A percentile compares a stretch with the other conserved stretches of the same genome.
Evolutionary conservation across 148 eudicot genomes (phyloP).

Genomic region (Drosera capensis): DNA sequence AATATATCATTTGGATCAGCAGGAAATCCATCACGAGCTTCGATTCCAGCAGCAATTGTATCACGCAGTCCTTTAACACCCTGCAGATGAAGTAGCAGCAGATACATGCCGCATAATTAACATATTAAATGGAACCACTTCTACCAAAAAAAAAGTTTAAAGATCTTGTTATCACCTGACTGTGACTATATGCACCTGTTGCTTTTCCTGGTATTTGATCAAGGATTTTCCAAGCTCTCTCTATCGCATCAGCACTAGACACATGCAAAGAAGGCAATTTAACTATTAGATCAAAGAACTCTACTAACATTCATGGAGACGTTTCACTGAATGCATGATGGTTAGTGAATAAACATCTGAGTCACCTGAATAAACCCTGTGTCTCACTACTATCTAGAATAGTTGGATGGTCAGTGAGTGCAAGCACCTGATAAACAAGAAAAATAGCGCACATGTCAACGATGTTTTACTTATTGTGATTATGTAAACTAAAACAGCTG

Average conservation of each 20-base stretch:
- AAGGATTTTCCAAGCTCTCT: constrained; percentile 71
- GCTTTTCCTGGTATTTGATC: constrained; percentile 91
- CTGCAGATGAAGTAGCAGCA: constrained; percentile 16
- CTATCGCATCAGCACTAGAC: constrained; percentile 58
- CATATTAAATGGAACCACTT: too few relatives aligned
- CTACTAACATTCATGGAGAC: neutral
- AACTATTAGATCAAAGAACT: neutral
- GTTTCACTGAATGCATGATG: neutral
- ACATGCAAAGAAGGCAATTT: neutral
- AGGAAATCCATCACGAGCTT: constrained; percentile 88
- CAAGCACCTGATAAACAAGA: constrained; percentile 51
- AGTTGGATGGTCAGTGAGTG: constrained; percentile 77
- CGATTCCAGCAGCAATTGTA: constrained; percentile 81
- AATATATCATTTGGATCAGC: constrained; percentile 80
- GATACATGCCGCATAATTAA: too few relatives aligned
- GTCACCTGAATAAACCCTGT: constrained; percentile 71
- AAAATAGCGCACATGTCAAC: neutral
- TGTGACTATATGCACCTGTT: constrained; percentile 95
- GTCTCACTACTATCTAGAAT: constrained; percentile 82
- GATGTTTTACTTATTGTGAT: neutral
- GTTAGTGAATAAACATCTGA: neutral
- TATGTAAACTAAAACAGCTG: too few relatives aligned
- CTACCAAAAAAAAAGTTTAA: neutral
- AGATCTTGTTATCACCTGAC: constrained; percentile 33
- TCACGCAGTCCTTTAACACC: constrained; percentile 91